Percentiles rank a stretch among this genome's conserved stretches.
These are phyloP conservation scores for Cicer yamashitae DNA, from an alignment of 306 rosid genomes.

Conservation along the genomic window DNA sequence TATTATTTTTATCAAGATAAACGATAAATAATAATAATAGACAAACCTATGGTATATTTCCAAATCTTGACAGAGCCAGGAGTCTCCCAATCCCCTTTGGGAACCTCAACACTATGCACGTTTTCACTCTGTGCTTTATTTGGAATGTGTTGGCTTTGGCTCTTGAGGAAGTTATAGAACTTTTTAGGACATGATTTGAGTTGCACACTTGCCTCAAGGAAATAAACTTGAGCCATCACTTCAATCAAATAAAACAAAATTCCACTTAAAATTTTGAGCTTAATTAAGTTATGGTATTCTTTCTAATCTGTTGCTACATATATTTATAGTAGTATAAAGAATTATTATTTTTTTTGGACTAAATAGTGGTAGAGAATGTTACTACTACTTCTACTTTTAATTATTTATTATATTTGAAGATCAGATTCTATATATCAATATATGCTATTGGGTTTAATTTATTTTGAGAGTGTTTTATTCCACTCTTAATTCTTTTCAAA, in stretches of 20 bases:
- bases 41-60: conserved; percentile 39
- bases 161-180: conserved; percentile 41
- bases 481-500: no score
- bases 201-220: conserved; percentile 38
- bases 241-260: background rate
- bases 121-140: conserved; percentile 34
- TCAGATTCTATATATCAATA: background rate
- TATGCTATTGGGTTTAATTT: no score
- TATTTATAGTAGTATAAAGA: background rate
- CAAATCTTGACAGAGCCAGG: conserved; percentile 45
- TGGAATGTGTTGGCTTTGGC: conserved; percentile 38
- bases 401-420: background rate
- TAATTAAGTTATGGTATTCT: background rate
- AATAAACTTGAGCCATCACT: conserved; percentile 34
- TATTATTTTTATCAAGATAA: no score
- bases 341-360: no score
- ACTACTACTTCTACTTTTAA: background rate
- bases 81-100: conserved; percentile 42
- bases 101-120: conserved; percentile 39
- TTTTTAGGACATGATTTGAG: conserved; percentile 40
- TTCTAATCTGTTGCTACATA: background rate
- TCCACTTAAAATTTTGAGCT: background rate
- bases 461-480: no score
- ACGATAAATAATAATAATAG: background rate
- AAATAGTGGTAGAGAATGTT: background rate